Evolutionary conservation across 352 stramenopile genomes (phyloP).

Genomic region (Phytophthora foliorum): DNA sequence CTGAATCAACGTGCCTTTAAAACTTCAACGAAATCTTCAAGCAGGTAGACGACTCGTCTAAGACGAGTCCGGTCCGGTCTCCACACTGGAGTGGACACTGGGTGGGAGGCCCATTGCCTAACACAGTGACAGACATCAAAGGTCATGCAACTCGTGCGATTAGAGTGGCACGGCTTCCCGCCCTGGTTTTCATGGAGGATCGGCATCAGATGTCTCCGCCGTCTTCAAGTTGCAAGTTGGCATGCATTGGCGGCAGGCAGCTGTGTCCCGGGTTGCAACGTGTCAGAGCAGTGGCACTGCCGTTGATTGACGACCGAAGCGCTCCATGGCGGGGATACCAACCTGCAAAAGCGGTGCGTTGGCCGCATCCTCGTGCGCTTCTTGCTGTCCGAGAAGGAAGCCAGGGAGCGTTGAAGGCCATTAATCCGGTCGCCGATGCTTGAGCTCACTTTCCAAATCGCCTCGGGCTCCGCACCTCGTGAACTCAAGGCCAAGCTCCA

Average conservation of each 20-base stretch:
- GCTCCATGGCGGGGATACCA: slow-evolving; percentile 26
- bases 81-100: too few relatives aligned
- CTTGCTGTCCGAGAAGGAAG: slow-evolving; percentile 26
- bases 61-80: slow-evolving; percentile 12
- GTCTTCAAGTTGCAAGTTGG: slow-evolving; percentile 15
- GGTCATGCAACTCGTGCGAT: slow-evolving; percentile 6
- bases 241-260: slow-evolving; percentile 14
- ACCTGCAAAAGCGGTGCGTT: slow-evolving; percentile 5
- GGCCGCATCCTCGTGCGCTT: slow-evolving; percentile 15
- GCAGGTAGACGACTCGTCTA: too few relatives aligned
- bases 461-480: slow-evolving; percentile 14
- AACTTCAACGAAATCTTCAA: slow-evolving; percentile 14
- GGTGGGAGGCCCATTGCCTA: too few relatives aligned
- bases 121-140: too few relatives aligned
- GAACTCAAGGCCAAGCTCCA: slow-evolving; percentile 3
- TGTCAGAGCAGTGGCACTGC: slow-evolving; percentile 27
- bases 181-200: slow-evolving; percentile 8
- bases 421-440: slow-evolving; percentile 1
- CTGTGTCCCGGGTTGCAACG: slow-evolving; percentile 5
- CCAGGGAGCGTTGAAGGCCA: slow-evolving; percentile 1
- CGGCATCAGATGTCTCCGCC: slow-evolving; percentile 27
- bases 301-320: neutral
- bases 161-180: slow-evolving; percentile 7
- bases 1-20: slow-evolving; percentile 11
- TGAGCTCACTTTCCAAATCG: slow-evolving; percentile 34